Evolutionary conservation across 306 rosid species (phyloP), one percentile per base, ranked within the genome.

Genomic region (Delonix regia): DNA sequence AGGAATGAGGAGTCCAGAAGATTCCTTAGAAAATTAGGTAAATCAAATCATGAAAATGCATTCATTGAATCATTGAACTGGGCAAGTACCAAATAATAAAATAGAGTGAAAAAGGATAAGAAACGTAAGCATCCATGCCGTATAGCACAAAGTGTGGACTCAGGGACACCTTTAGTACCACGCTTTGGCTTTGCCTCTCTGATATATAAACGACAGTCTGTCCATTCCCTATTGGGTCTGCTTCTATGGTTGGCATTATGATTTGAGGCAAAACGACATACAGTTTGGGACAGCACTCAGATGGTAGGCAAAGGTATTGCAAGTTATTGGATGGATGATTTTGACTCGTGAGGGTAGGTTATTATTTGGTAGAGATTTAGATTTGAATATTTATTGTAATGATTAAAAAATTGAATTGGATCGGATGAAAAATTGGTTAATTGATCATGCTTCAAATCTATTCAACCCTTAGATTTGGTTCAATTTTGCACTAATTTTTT

Each of bases 91-190:
- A 47, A 47, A 47, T 14, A 47, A 42, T 8, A 14, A 14, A 47
- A 47, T 47, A 47, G 49, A 10, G 49, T 14, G 33, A 56, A 56
- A n/a, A 47, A 53, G 47, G 18, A 19, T 28, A 45, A 69, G 39
- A 73, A 82, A 55, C 24, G 12, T 61, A 51, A 63, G 52, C 74
- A 69, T 66, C 80, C 24, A n/a, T n/a, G n/a, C n/a, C n/a, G 2
- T 9, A 10, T 51, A 11, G 34, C 36, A 13, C 57, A 7, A 52
- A n/a, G 38, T 55, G 69, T 67, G 6, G 10, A 45, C 16, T 53
- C 18, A 15, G 21, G 13, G 38, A 27, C 71, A 60, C 55, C 66
- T 33, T 59, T 34, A 16, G 15, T 21, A 56, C 51, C 77, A 79
- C 44, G 70, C 53, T 15, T 59, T 69, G 63, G 70, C 53, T 15